phyloP scores from a whole-genome alignment of 192 early-diverging fungal genomes.

The Rhizophagus prolifer region DNA sequence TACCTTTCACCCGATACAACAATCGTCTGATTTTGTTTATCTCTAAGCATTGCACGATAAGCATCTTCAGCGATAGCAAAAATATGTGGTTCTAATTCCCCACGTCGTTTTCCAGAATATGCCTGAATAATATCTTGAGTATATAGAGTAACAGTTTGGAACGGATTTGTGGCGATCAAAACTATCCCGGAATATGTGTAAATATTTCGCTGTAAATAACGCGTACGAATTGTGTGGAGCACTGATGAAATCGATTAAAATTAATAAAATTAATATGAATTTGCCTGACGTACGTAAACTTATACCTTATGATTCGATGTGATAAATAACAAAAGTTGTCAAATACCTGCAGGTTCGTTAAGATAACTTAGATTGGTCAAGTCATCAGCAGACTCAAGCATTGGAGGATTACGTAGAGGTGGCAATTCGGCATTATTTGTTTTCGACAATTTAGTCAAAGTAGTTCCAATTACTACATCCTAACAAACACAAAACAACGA shows the following conservation, averaged over 20 bases:
- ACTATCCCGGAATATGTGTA: constrained; percentile 99
- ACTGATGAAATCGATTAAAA: constrained; percentile 48
- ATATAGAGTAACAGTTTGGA: constrained; percentile 83
- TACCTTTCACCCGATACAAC: constrained; percentile 94
- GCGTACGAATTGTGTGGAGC: constrained; percentile 85
- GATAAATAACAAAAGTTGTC: background rate
- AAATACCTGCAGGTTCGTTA: constrained; percentile 78
- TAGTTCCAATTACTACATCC: constrained; percentile 73
- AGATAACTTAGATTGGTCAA: constrained; percentile 93
- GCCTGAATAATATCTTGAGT: constrained; percentile 90
- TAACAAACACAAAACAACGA: constrained; percentile 34
- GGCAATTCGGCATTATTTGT: constrained; percentile 74
- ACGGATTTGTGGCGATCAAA: constrained; percentile 96
- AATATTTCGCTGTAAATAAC: constrained; percentile 91
- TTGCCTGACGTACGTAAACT: background rate
- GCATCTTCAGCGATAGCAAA: constrained; percentile 99
- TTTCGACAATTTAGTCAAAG: constrained; percentile 65
- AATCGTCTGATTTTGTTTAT: constrained; percentile 94
- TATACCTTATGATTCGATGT: background rate
- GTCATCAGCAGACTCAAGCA: constrained; percentile 86
- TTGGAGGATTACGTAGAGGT: constrained; percentile 90
- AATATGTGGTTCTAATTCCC: constrained; percentile 96
- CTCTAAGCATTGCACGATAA: constrained; percentile 92
- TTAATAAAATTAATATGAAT: background rate
- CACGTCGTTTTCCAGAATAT: constrained; percentile 89